Evolutionary conservation across 805 yeast species (phyloP).

Genomic region (Phaffomyces antillensis): DNA sequence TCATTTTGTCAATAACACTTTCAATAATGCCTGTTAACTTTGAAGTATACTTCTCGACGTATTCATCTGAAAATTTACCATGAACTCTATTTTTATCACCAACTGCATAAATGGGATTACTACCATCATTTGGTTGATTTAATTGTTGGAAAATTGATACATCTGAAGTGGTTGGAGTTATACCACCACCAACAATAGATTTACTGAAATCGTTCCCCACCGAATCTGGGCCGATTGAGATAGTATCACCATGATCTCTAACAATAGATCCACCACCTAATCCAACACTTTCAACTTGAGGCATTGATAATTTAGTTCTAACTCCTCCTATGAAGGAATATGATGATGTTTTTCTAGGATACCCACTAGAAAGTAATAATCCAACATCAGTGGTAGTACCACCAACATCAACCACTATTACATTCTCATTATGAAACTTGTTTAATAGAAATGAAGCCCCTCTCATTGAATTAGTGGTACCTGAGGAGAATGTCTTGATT

Average conservation of each 20-base stretch:
- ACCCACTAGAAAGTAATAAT: constrained; percentile 35
- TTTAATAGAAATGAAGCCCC: constrained; percentile 40
- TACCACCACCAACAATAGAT: constrained; percentile 39
- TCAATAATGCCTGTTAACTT: constrained; percentile 19
- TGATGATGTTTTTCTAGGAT: constrained; percentile 40
- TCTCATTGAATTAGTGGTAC: constrained; percentile 44
- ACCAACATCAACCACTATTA: constrained; percentile 41
- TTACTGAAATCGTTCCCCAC: constrained; percentile 33
- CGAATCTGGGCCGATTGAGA: constrained; percentile 43
- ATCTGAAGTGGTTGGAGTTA: constrained; percentile 31
- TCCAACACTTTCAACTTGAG: constrained; percentile 44
- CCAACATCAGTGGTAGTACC: constrained; percentile 50
- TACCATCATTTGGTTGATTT: background rate
- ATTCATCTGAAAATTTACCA: constrained; percentile 11
- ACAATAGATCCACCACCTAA: constrained; percentile 48
- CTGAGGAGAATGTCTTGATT: constrained; percentile 41
- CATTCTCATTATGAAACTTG: constrained; percentile 20
- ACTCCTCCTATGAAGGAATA: constrained; percentile 41
- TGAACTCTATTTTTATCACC: constrained; percentile 17
- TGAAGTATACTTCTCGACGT: constrained; percentile 13
- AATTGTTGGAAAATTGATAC: constrained; percentile 16
- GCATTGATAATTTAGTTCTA: constrained; percentile 41
- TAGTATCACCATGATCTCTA: constrained; percentile 17
- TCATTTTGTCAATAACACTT: constrained; percentile 37
- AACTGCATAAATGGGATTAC: constrained; percentile 9